Percentiles rank a stretch among this genome's conserved stretches.
Conservation (phyloP, 176 grass and related monocot species). For the bread wheat (Triticum aestivum) region DNA sequence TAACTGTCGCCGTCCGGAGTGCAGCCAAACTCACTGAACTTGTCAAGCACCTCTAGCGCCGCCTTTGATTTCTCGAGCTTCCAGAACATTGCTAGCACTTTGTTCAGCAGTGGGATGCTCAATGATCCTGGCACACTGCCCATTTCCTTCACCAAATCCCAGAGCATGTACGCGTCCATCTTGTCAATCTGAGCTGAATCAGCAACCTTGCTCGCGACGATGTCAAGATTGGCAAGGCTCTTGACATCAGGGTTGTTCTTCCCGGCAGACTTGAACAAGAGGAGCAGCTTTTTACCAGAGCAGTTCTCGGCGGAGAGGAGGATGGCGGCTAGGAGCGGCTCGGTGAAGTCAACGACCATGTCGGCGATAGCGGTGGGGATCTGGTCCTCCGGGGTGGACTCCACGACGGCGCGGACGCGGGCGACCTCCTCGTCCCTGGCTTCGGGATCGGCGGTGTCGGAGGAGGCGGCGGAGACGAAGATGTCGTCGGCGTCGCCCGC, state of each 20-base stretch:
- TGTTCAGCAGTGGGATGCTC: conserved; percentile 57
- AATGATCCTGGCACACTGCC: conserved; percentile 50
- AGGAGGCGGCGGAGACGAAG: conserved; percentile 31
- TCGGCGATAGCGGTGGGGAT: conserved; percentile 54
- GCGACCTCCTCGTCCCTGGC: conserved; percentile 56
- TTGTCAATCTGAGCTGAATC: conserved; percentile 43
- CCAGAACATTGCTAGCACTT: conserved; percentile 62
- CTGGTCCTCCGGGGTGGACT: conserved; percentile 35
- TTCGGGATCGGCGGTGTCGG: conserved; percentile 19
- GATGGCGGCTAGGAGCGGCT: conserved; percentile 61
- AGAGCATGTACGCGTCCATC: conserved; percentile 69
- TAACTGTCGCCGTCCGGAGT: conserved; percentile 64
- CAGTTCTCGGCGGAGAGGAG: conserved; percentile 44
- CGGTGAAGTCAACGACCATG: conserved; percentile 64
- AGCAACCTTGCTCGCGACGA: conserved; percentile 50
- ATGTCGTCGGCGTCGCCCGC: conserved; percentile 45
- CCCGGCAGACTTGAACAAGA: conserved; percentile 57
- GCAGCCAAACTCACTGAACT: conserved; percentile 71
- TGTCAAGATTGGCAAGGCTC: conserved; percentile 54
- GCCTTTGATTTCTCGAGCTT: conserved; percentile 75
- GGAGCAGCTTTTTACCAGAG: conserved; percentile 53
- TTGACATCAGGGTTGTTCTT: conserved; percentile 45
- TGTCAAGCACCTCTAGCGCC: conserved; percentile 68
- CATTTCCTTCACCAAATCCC: conserved; percentile 87
- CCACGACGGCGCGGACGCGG: conserved; percentile 36